phyloP scores from a whole-genome alignment of 768 basidiomycete species.

The Grammothele lineata region DNA sequence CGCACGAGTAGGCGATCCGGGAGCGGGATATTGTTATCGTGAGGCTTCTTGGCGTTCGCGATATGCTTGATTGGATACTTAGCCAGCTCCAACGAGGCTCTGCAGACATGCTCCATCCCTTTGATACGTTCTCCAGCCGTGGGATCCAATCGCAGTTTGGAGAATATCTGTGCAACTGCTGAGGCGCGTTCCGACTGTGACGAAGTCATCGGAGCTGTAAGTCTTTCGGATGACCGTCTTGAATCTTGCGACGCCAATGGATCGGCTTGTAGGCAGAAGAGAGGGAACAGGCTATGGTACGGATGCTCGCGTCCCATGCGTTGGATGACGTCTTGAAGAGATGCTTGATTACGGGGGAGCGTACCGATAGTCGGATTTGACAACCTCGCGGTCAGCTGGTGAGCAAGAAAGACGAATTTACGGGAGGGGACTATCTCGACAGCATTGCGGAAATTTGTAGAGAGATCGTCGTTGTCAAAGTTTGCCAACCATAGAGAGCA shows the following conservation, averaged over 20 bases:
- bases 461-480: slow-evolving; percentile 57
- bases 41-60: neutral
- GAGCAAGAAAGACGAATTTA: slow-evolving; percentile 89
- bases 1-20: slow-evolving; percentile 44
- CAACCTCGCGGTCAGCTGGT: slow-evolving; percentile 91
- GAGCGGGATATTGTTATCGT: slow-evolving; percentile 29
- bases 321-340: slow-evolving; percentile 59
- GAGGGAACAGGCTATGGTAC: slow-evolving; percentile 89
- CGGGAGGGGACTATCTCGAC: slow-evolving; percentile 68
- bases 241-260: slow-evolving; percentile 15
- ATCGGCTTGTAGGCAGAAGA: slow-evolving; percentile 64
- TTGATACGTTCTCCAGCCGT: slow-evolving; percentile 35
- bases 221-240: slow-evolving; percentile 46
- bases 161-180: slow-evolving; percentile 63
- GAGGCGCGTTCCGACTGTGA: slow-evolving; percentile 51
- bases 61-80: slow-evolving; percentile 45
- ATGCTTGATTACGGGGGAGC: slow-evolving; percentile 40
- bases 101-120: slow-evolving; percentile 57
- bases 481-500: slow-evolving; percentile 92
- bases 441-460: slow-evolving; percentile 39
- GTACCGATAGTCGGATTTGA: slow-evolving; percentile 36
- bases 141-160: slow-evolving; percentile 45
- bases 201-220: slow-evolving; percentile 33
- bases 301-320: slow-evolving; percentile 88
- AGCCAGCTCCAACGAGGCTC: slow-evolving; percentile 72